A percentile compares a stretch with the other conserved stretches of the same genome.
Conservation (phyloP, 1,284 basidiomycete genomes). For the Sphagnurus paluster region DNA sequence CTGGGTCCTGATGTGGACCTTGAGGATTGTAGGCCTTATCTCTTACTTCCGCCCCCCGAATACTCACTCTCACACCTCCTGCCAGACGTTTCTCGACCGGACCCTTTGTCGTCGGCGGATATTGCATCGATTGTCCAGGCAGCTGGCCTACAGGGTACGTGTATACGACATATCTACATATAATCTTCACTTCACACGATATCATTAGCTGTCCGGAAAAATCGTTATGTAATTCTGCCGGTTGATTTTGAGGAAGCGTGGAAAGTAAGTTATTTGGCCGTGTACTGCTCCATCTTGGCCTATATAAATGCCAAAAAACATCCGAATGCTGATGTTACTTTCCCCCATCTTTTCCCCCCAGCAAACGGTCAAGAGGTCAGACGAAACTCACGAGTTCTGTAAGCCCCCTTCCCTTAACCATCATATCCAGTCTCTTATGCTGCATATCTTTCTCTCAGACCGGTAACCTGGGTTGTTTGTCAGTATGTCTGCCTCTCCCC, state of each 20-base stretch:
- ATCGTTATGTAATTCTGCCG: conserved; percentile 96
- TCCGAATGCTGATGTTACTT: too few relatives aligned
- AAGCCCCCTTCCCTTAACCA: conserved; percentile 38
- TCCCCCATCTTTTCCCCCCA: conserved; percentile 37
- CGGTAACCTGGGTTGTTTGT: conserved; percentile 39
- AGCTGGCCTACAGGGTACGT: conserved; percentile 90
- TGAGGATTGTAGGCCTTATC: conserved; percentile 82
- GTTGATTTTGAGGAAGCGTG: conserved; percentile 98
- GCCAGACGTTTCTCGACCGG: conserved; percentile 93
- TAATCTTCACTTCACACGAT: conserved; percentile 6
- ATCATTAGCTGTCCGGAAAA: conserved; percentile 87
- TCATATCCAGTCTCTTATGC: background rate
- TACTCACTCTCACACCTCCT: conserved; percentile 8
- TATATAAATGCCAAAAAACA: conserved; percentile 34
- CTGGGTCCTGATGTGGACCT: conserved; percentile 97
- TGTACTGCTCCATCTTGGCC: conserved; percentile 36
- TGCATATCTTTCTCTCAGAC: conserved; percentile 37
- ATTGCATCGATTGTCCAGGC: conserved; percentile 97
- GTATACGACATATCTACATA: conserved; percentile 9
- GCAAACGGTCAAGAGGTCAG: conserved; percentile 92
- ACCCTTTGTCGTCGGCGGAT: conserved; percentile 94
- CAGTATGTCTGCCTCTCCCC: conserved; percentile 23
- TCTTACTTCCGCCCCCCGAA: conserved; percentile 1
- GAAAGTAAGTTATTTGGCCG: conserved; percentile 77
- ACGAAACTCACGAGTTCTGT: conserved; percentile 98